A percentile compares a stretch with the other conserved stretches of the same genome.
Conservation (phyloP, 495 filamentous ascomycete genomes). For the Xylona heveae region DNA sequence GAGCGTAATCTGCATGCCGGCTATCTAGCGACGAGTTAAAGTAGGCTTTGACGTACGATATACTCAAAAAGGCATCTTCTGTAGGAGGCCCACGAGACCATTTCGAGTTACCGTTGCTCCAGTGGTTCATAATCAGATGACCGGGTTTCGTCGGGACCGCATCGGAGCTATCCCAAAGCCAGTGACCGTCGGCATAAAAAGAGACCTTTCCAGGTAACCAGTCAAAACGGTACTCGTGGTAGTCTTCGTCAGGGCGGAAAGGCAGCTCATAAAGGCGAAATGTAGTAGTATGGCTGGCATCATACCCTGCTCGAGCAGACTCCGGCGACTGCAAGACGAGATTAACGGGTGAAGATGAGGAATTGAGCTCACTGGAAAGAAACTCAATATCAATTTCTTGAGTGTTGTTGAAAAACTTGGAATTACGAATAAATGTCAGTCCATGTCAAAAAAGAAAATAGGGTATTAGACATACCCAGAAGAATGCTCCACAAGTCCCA, state of each 20-base stretch:
- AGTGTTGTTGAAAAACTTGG: constrained; percentile 50
- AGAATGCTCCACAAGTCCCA: constrained; percentile 59
- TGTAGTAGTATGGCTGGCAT: constrained; percentile 30
- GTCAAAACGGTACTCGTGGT: constrained; percentile 64
- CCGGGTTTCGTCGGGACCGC: constrained; percentile 34
- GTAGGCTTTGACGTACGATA: constrained; percentile 52
- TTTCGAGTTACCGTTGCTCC: constrained; percentile 48
- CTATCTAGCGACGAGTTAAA: constrained; percentile 41
- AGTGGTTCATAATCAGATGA: constrained; percentile 48
- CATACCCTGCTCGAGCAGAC: constrained; percentile 28
- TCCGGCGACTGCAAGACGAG: constrained; percentile 46
- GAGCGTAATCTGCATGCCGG: constrained; percentile 21
- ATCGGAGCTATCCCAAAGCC: constrained; percentile 29
- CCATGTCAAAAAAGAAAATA: constrained; percentile 1
- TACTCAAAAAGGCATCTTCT: constrained; percentile 32
- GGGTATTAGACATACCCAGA: constrained; percentile 36
- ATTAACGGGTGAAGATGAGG: constrained; percentile 31
- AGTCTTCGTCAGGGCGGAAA: constrained; percentile 35
- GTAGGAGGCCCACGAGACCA: constrained; percentile 52
- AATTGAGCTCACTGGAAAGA: constrained; percentile 33
- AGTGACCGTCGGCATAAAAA: constrained; percentile 40
- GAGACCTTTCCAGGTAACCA: constrained; percentile 34
- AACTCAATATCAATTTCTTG: constrained; percentile 69
- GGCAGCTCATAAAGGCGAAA: constrained; percentile 32
- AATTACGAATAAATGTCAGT: not conserved